A percentile compares a stretch with the other conserved stretches of the same genome.
phyloP scores from a whole-genome alignment of 495 filamentous ascomycete species.

The Penicillium chermesinum region DNA sequence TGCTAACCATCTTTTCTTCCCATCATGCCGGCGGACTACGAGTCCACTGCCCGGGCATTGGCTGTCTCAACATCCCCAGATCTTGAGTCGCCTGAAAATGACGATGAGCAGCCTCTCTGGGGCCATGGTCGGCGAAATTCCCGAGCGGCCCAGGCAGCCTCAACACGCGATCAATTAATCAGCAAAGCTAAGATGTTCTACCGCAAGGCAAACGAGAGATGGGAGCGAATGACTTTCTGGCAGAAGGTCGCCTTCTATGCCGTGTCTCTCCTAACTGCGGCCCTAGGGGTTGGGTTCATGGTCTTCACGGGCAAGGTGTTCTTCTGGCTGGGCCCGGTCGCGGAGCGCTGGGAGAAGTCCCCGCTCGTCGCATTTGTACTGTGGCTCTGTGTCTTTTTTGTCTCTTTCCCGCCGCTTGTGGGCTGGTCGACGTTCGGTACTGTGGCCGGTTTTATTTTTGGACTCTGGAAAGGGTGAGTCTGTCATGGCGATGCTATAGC shows the following conservation, averaged over 20 bases:
- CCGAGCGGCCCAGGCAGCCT: constrained; percentile 19
- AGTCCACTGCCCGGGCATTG: constrained; percentile 60
- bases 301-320: constrained; percentile 76
- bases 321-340: constrained; percentile 60
- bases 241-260: constrained; percentile 57
- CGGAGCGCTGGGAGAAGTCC: constrained; percentile 65
- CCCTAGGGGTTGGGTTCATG: constrained; percentile 60
- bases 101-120: constrained; percentile 42
- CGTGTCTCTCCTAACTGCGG: constrained; percentile 42
- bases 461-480: constrained; percentile 72
- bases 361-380: constrained; percentile 70
- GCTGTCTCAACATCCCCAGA: constrained; percentile 53
- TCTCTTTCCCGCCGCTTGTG: constrained; percentile 85
- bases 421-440: constrained; percentile 88
- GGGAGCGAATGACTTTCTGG: constrained; percentile 50
- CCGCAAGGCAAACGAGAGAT: constrained; percentile 30
- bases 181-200: constrained; percentile 30
- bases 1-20: constrained; percentile 1
- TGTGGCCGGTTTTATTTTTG: constrained; percentile 87
- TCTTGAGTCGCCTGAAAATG: constrained; percentile 23
- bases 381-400: constrained; percentile 69
- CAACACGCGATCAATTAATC: constrained; percentile 43
- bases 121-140: constrained; percentile 35
- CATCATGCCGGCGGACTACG: constrained; percentile 54
- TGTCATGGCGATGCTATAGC: background rate